These are phyloP conservation scores for Oryza officinalis DNA, from an alignment of 176 grass and related monocot species.

Conservation along the genomic window DNA sequence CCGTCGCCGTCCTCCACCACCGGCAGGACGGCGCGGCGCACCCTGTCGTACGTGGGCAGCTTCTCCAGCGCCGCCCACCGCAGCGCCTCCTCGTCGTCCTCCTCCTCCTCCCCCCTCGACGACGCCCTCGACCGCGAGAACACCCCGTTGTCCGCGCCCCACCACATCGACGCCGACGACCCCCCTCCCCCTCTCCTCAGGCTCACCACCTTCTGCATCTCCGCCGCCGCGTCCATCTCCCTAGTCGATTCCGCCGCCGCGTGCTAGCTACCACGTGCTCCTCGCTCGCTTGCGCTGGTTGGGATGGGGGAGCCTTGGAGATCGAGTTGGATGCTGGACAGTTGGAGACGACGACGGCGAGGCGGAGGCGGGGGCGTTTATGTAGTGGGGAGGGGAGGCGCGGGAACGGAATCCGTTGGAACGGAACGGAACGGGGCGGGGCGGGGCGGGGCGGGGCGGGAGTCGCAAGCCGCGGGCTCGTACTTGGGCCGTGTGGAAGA, in stretches of 20 bases:
- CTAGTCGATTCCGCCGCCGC: neutral
- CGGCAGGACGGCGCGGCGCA: slow-evolving; percentile 44
- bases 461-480: neutral
- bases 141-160: slow-evolving; percentile 23
- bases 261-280: no score
- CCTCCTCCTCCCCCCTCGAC: slow-evolving; percentile 29
- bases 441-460: no score
- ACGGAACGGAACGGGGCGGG: neutral
- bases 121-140: slow-evolving; percentile 54
- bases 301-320: no score
- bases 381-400: neutral
- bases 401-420: neutral
- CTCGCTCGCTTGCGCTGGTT: neutral
- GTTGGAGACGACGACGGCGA: neutral
- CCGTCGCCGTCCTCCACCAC: neutral
- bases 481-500: neutral
- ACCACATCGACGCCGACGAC: slow-evolving; percentile 31
- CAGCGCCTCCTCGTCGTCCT: slow-evolving; percentile 71
- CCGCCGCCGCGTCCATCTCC: slow-evolving; percentile 28
- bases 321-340: no score
- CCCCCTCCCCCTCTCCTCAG: slow-evolving; percentile 20
- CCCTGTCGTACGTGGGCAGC: slow-evolving; percentile 58
- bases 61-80: slow-evolving; percentile 60
- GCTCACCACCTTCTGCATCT: slow-evolving; percentile 34
- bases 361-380: neutral